phyloP scores from a whole-genome alignment of 495 filamentous ascomycete species.

The Daldinia decipiens region DNA sequence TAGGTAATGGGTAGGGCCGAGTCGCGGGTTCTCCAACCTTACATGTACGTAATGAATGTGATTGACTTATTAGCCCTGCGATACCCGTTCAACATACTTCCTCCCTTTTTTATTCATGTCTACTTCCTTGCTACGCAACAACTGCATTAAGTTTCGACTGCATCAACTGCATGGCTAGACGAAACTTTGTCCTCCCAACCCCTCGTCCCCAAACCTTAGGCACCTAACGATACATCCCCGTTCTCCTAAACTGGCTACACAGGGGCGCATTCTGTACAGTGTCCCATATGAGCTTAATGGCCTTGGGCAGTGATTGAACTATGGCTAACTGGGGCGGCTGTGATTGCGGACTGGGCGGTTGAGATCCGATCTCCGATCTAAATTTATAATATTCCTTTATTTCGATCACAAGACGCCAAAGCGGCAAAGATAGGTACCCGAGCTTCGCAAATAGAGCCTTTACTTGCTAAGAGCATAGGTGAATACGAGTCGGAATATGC shows the following conservation, averaged over 20 bases:
- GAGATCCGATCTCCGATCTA: slow-evolving; percentile 15
- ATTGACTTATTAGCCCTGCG: slow-evolving; percentile 12
- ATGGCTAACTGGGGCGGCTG: no score
- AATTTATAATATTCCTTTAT: not conserved
- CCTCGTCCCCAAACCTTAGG: not conserved
- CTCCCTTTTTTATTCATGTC: not conserved
- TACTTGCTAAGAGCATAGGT: not conserved
- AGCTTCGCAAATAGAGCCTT: not conserved
- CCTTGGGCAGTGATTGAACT: not conserved
- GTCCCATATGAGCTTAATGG: not conserved
- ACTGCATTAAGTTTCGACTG: slow-evolving; percentile 18
- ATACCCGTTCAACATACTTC: not conserved
- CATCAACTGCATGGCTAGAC: slow-evolving; percentile 16
- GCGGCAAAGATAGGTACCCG: not conserved
- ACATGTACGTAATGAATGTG: slow-evolving; percentile 18
- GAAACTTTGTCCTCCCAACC: slow-evolving; percentile 37
- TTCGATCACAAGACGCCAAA: not conserved
- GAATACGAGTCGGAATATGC: not conserved
- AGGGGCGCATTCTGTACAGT: not conserved
- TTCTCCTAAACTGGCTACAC: no score
- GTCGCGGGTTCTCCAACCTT: slow-evolving; percentile 15
- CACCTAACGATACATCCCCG: no score
- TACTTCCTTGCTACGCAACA: slow-evolving; percentile 7
- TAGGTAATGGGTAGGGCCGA: not conserved
- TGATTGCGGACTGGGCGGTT: not conserved